Evolutionary conservation across 1,139 yeast genomes (phyloP), one percentile per base, ranked within the genome.

Genomic region (Kazachstania sp.): DNA sequence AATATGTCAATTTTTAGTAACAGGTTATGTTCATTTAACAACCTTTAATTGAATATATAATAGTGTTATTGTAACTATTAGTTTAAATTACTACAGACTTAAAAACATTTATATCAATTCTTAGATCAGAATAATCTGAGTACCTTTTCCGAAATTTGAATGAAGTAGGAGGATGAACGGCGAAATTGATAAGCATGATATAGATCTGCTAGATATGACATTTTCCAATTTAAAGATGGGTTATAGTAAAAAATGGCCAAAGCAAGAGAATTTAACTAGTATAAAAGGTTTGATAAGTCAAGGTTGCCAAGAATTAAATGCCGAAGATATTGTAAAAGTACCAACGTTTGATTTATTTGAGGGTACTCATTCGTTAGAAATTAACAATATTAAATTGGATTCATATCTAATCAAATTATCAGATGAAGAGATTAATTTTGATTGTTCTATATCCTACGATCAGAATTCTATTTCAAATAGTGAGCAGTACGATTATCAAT

Each of bases 311-410:
- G 51, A 53, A 6, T 62, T 78, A 39, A 57, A 64, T 32, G 66
- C 71, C 31, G 69, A 59, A 39, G 53, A 69, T 41, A 79, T 84
- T 18, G 73, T 78, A 3, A 78, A 78, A 56, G 71, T 75, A 2
- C 71, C 75, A 0, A 61, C 65, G 37, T 83, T 83, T 62, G 77
- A 81, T 50, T 64, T 83, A 36, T 70, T 83, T 47, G 86, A 82
- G 56, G 90, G 90, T 0, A 82, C 94, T 0, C 77, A 86, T 55
- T 88, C 94, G 0, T 66, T 83, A 46, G 94, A 84, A 60, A 73
- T 79, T 5, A 66, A 74, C 47, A 83, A 83, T 57, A 67, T 71
- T n/a, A 74, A 73, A 50, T 65, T 84, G 41, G 94, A 84, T 55
- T 78, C 92, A 0, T 80, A 82, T 1, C 55, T 81, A 46, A 73